phyloP scores from a whole-genome alignment of 192 early-diverging fungal genomes.

The Anaeromyces robustus region DNA sequence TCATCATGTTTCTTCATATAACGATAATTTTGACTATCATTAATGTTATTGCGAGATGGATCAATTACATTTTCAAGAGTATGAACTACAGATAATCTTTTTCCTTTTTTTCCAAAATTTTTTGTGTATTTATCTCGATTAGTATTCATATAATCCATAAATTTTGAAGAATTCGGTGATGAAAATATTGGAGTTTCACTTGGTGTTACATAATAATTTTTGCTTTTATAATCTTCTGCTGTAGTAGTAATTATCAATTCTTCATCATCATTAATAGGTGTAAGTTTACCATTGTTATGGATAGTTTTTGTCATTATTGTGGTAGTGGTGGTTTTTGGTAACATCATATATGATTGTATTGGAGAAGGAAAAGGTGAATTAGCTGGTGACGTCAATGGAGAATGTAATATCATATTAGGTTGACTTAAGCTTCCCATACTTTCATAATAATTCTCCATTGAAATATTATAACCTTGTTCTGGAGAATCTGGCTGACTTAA shows the following conservation, averaged over 20 bases:
- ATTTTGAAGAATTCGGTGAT: not conserved
- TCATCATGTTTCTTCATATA: too few species aligned
- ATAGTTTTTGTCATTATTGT: not conserved
- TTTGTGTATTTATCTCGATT: too few species aligned
- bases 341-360: not conserved
- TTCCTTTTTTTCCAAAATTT: too few species aligned
- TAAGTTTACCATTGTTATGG: not conserved
- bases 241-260: not conserved
- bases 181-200: not conserved
- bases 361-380: not conserved
- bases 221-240: not conserved
- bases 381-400: not conserved
- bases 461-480: not conserved
- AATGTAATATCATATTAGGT: not conserved
- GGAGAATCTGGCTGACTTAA: not conserved
- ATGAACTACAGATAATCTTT: too few species aligned
- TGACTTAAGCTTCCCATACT: not conserved
- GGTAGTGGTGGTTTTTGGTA: not conserved
- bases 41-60: too few species aligned
- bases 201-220: not conserved
- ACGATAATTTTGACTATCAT: too few species aligned
- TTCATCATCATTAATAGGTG: not conserved
- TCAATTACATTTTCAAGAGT: too few species aligned
- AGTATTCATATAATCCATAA: too few species aligned
- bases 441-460: not conserved